Conservation (phyloP, 179 eudicot genomes). For the Vitellaria paradoxa region DNA sequence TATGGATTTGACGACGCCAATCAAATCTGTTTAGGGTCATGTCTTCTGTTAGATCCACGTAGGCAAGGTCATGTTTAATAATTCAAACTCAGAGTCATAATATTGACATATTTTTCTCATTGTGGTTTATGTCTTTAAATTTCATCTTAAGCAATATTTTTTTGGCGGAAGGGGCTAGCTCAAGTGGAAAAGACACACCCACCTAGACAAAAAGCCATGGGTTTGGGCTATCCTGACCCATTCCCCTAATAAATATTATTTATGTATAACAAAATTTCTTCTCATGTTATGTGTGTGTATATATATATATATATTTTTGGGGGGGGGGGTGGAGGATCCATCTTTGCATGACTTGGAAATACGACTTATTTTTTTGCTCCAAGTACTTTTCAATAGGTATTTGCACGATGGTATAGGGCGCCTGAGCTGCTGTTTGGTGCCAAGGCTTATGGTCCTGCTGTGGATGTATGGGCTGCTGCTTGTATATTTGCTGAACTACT, state of each 20-base stretch:
- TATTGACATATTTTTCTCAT: not conserved
- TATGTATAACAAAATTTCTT: not conserved
- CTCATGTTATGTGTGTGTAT: too few species aligned
- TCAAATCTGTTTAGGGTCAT: too few species aligned
- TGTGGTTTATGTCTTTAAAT: not conserved
- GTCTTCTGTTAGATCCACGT: too few species aligned
- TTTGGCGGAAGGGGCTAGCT: not conserved
- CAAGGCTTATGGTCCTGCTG: slow-evolving; percentile 95
- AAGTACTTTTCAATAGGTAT: slow-evolving; percentile 49
- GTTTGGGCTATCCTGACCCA: too few species aligned
- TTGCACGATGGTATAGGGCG: slow-evolving; percentile 99
- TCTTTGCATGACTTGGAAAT: slow-evolving; percentile 7
- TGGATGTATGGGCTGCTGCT: slow-evolving; percentile 98
- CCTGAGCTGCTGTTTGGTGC: slow-evolving; percentile 96
- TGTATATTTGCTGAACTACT: slow-evolving; percentile 96
- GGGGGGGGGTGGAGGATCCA: not conserved
- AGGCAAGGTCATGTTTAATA: too few species aligned
- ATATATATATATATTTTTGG: too few species aligned
- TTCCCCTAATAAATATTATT: too few species aligned
- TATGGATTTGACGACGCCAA: too few species aligned
- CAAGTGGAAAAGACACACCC: too few species aligned
- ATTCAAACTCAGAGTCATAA: not conserved
- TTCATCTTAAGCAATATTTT: not conserved
- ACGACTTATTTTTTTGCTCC: not conserved
- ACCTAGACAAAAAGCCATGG: not conserved